phyloP scores from a whole-genome alignment of 2,329 filamentous ascomycete genomes.

The Aspergillus chevalieri region DNA sequence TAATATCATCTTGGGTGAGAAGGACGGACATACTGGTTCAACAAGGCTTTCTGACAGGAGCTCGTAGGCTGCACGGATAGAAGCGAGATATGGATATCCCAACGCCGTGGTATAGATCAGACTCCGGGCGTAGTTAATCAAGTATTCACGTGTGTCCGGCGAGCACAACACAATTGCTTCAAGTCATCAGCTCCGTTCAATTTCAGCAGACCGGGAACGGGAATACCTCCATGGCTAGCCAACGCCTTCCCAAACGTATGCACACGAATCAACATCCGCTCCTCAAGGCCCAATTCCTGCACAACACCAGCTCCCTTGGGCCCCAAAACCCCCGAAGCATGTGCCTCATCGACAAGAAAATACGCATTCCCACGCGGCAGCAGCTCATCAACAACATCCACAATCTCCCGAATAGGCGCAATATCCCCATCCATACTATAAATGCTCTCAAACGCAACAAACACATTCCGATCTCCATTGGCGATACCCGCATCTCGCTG shows the following conservation, averaged over 20 bases:
- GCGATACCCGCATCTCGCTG: constrained; percentile 27
- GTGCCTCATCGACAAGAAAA: constrained; percentile 53
- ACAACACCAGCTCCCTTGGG: constrained; percentile 46
- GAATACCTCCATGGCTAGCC: constrained; percentile 59
- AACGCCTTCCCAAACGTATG: constrained; percentile 53
- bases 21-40: constrained; percentile 31
- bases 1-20: background rate
- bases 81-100: constrained; percentile 55
- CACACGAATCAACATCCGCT: constrained; percentile 44
- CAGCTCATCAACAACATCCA: constrained; percentile 50
- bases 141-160: constrained; percentile 53
- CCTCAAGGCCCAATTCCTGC: constrained; percentile 44
- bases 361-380: constrained; percentile 53
- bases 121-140: constrained; percentile 70
- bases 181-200: constrained; percentile 6
- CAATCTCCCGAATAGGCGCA: constrained; percentile 56
- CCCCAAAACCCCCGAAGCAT: constrained; percentile 48
- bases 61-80: constrained; percentile 53
- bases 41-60: constrained; percentile 50
- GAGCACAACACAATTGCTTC: constrained; percentile 59
- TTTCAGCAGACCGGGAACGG: too few species aligned
- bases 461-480: constrained; percentile 48
- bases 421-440: constrained; percentile 84
- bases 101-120: constrained; percentile 70
- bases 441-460: constrained; percentile 63